These are phyloP conservation scores for Metschnikowia sp. DNA, from an alignment of 805 yeast species.

Conservation along the genomic window DNA sequence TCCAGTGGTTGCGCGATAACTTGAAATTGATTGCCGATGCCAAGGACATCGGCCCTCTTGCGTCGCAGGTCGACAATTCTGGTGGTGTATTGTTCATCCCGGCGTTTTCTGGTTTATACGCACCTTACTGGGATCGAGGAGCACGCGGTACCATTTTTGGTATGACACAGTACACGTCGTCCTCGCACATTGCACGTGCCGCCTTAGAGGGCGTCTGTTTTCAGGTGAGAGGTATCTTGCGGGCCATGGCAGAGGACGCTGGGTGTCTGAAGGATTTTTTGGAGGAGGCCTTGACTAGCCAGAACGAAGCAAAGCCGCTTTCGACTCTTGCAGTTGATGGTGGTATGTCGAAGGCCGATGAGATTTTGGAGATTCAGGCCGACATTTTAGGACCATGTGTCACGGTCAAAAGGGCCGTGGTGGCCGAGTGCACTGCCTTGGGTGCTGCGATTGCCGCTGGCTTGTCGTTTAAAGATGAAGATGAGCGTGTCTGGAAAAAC, in stretches of 20 bases:
- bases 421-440: conserved; percentile 88
- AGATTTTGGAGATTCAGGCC: conserved; percentile 91
- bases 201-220: conserved; percentile 93
- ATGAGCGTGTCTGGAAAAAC: conserved; percentile 69
- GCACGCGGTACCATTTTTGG: conserved; percentile 94
- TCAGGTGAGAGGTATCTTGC: conserved; percentile 86
- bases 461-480: conserved; percentile 45
- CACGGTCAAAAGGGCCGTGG: conserved; percentile 73
- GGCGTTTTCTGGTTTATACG: conserved; percentile 89
- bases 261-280: conserved; percentile 59
- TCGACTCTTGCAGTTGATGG: conserved; percentile 80
- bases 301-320: conserved; percentile 44
- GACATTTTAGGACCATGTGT: conserved; percentile 87
- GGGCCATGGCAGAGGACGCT: conserved; percentile 86
- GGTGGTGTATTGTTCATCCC: conserved; percentile 96
- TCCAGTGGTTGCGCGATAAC: conserved; percentile 92
- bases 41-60: conserved; percentile 86
- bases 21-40: conserved; percentile 77
- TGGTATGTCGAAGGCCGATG: conserved; percentile 89
- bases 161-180: conserved; percentile 86
- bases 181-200: conserved; percentile 89
- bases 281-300: conserved; percentile 48
- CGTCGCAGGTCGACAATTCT: conserved; percentile 72
- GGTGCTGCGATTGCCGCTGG: conserved; percentile 98
- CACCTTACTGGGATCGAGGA: conserved; percentile 94